A percentile compares a stretch with the other conserved stretches of the same genome.
Evolutionary conservation across 495 filamentous ascomycete species (phyloP).

Genomic region (Talaromyces borbonicus): DNA sequence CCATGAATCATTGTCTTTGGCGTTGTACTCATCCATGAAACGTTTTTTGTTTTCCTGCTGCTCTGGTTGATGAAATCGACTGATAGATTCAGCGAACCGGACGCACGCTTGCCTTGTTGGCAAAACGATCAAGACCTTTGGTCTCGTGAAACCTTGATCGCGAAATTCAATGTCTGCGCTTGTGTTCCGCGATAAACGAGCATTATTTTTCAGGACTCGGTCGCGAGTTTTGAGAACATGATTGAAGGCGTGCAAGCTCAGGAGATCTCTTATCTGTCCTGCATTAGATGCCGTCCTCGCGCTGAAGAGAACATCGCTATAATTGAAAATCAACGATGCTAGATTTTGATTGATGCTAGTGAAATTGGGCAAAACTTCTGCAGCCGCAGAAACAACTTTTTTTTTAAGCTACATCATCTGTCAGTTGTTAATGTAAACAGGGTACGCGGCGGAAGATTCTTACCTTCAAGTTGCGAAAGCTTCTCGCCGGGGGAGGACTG

Average conservation of each 20-base stretch:
- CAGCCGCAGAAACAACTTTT: constrained; percentile 28
- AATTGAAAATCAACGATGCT: constrained; percentile 49
- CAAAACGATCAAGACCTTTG: constrained; percentile 81
- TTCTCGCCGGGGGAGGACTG: constrained; percentile 28
- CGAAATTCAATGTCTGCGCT: constrained; percentile 64
- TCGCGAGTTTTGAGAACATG: constrained; percentile 92
- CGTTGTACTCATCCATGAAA: constrained; percentile 69
- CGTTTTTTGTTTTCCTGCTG: constrained; percentile 94
- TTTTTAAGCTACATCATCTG: constrained; percentile 31
- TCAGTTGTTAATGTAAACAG: constrained; percentile 2
- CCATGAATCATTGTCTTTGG: constrained; percentile 51
- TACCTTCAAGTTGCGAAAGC: constrained; percentile 29
- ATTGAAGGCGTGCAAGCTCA: constrained; percentile 79
- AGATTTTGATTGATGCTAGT: constrained; percentile 24
- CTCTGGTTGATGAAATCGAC: constrained; percentile 62
- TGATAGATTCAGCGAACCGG: constrained; percentile 63
- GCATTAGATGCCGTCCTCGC: constrained; percentile 57
- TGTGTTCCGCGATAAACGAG: constrained; percentile 52
- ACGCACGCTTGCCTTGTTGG: constrained; percentile 81
- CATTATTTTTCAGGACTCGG: constrained; percentile 83
- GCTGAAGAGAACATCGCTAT: constrained; percentile 72
- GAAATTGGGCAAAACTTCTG: constrained; percentile 24
- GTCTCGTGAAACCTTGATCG: constrained; percentile 92
- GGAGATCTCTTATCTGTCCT: constrained; percentile 54
- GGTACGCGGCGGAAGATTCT: background rate